Evolutionary conservation across 306 rosid species (phyloP).

Genomic region (Quercus parvula): DNA sequence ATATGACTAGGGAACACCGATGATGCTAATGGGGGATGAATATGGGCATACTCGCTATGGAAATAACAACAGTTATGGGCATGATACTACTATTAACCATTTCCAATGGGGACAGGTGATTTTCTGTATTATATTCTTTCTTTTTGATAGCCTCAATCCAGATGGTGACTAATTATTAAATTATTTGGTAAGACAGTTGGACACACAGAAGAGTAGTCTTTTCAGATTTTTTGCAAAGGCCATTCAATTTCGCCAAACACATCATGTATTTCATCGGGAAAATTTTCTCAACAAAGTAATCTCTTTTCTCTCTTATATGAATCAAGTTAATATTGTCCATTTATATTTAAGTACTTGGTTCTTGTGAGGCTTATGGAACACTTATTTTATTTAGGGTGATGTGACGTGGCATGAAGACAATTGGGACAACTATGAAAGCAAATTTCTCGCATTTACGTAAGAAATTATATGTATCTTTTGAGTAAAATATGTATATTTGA

Average conservation of each 20-base stretch:
- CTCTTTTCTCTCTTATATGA: conserved; percentile 15
- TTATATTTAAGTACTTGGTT: conserved; percentile 1
- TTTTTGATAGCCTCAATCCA: conserved; percentile 23
- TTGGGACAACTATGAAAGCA: conserved; percentile 78
- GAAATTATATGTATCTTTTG: conserved; percentile 17
- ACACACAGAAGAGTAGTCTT: conserved; percentile 55
- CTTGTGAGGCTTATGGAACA: conserved; percentile 19
- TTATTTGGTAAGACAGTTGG: conserved; percentile 50
- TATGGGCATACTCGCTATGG: conserved; percentile 89
- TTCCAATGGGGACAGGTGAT: conserved; percentile 80
- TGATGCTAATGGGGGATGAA: conserved; percentile 99
- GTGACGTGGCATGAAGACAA: conserved; percentile 96
- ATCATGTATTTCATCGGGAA: conserved; percentile 53
- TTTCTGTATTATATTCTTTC: background rate
- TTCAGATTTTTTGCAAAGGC: conserved; percentile 79
- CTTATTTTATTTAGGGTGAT: conserved; percentile 51
- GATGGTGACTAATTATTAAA: conserved; percentile 10
- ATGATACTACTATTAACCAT: conserved; percentile 71
- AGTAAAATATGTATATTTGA: conserved; percentile 10
- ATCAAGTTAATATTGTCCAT: conserved; percentile 6
- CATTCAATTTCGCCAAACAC: conserved; percentile 64
- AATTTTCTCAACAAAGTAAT: conserved; percentile 65
- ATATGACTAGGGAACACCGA: conserved; percentile 77
- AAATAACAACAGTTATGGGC: conserved; percentile 96
- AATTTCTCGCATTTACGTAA: conserved; percentile 94